Evolutionary conservation across 1,139 yeast species (phyloP), one percentile per base, ranked within the genome.

Genomic region (Kodamaea alishanica): DNA sequence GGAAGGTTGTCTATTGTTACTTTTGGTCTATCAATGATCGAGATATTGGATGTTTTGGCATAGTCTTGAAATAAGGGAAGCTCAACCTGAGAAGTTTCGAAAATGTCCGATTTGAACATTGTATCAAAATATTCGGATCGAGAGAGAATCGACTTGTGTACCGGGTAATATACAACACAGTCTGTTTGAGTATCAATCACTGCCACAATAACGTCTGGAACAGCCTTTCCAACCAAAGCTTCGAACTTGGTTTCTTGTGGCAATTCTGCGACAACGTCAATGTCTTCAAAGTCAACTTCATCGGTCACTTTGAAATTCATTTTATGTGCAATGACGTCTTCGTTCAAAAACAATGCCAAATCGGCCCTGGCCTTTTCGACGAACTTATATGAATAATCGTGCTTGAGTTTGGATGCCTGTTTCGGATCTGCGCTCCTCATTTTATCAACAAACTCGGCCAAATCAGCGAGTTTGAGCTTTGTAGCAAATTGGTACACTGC

Each of bases 51-150:
- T 4, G 45, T 40, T 25, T 37, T 33, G 26, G 27, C 30, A 7
- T 24, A 28, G 30, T 37, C 43, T 6, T 26, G 38, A 15, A 48
- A 50, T 3, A 48, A 32, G 1, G 64, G 60, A 11, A 49, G 28
- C 6, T 53, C 56, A 28, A 46, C 49, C 11, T 54, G 53, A 4
- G 60, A 44, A 8, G 46, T 31, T 9, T 32, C 31, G 44, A 65
- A 68, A 1, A 69, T 51, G 8, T 61, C 69, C 2, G 86, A 78
- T 20, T 68, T 60, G 52, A 85, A 79, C 83, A 84, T 76, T 5
- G 81, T 72, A 41, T 72, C 77, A 54, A 78, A 85, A 54, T 81
- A 84, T 33, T 77, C 84, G 1, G 84, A 75, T 34, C 89, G 60
- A 6, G 72, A 61, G 28, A 85, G 55, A 41, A 84, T 73, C 0